Percentiles rank a stretch among this genome's conserved stretches.
Evolutionary conservation across 441 rosid genomes (phyloP).

Genomic region (Metrosideros polymorpha): DNA sequence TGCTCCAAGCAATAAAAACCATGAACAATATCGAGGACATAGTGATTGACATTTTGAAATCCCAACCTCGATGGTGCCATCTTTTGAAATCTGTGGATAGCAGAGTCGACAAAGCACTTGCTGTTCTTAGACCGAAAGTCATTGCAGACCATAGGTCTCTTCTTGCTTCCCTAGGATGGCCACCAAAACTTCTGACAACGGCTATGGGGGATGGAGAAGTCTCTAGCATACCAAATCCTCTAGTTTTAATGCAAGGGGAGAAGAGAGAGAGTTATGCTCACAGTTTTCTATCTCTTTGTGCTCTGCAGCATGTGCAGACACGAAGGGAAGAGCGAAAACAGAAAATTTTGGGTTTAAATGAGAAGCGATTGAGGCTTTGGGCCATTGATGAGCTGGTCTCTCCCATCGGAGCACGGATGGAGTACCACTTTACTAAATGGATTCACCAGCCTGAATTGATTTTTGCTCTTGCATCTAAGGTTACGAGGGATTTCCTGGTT

Average conservation of each 20-base stretch:
- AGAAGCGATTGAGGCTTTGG: slow-evolving; percentile 34
- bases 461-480: slow-evolving; percentile 53
- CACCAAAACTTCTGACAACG: slow-evolving; percentile 47
- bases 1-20: slow-evolving; percentile 33
- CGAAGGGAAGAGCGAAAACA: slow-evolving; percentile 42
- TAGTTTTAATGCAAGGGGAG: slow-evolving; percentile 48
- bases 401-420: slow-evolving; percentile 67
- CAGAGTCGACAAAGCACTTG: slow-evolving; percentile 59
- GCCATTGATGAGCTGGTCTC: slow-evolving; percentile 63
- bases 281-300: slow-evolving; percentile 62
- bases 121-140: slow-evolving; percentile 46
- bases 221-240: slow-evolving; percentile 48
- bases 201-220: slow-evolving; percentile 26
- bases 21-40: slow-evolving; percentile 47
- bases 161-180: slow-evolving; percentile 83
- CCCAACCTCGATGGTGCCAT: slow-evolving; percentile 43
- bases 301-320: slow-evolving; percentile 55
- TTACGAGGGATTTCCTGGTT: slow-evolving; percentile 49
- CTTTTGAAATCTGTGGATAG: slow-evolving; percentile 57
- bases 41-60: slow-evolving; percentile 28
- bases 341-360: slow-evolving; percentile 8
- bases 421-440: slow-evolving; percentile 77
- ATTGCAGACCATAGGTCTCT: slow-evolving; percentile 67
- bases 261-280: slow-evolving; percentile 43
- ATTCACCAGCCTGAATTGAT: slow-evolving; percentile 61